phyloP scores from a whole-genome alignment of 2,329 filamentous ascomycete species.

The Lasiodiplodia sp. region DNA sequence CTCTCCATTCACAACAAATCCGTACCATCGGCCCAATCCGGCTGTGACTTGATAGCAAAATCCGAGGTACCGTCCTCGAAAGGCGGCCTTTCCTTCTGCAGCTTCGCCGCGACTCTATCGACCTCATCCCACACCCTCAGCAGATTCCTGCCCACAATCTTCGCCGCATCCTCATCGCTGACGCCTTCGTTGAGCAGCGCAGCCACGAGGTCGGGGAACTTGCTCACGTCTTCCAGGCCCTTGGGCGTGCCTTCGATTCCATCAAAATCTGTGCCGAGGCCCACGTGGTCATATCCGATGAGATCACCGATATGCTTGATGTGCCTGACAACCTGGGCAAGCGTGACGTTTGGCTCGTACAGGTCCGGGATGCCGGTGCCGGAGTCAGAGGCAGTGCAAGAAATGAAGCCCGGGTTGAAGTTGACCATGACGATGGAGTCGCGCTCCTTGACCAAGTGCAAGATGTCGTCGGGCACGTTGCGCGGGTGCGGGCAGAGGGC shows the following conservation, averaged over 20 bases:
- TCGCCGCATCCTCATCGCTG: slow-evolving; percentile 74
- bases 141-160: slow-evolving; percentile 81
- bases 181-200: slow-evolving; percentile 77
- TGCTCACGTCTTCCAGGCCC: slow-evolving; percentile 84
- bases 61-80: slow-evolving; percentile 52
- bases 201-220: slow-evolving; percentile 79
- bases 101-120: slow-evolving; percentile 71
- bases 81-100: slow-evolving; percentile 62
- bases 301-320: slow-evolving; percentile 81
- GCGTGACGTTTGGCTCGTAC: slow-evolving; percentile 72
- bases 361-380: slow-evolving; percentile 72
- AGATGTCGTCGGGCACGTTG: slow-evolving; percentile 86
- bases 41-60: not conserved
- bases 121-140: slow-evolving; percentile 84
- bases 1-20: not conserved
- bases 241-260: slow-evolving; percentile 71
- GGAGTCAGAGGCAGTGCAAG: slow-evolving; percentile 68
- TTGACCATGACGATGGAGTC: slow-evolving; percentile 90
- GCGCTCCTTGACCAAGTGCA: slow-evolving; percentile 75
- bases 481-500: slow-evolving; percentile 84
- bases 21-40: not conserved
- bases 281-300: slow-evolving; percentile 88
- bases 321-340: slow-evolving; percentile 80
- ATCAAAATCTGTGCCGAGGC: slow-evolving; percentile 89
- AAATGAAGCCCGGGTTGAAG: slow-evolving; percentile 83